phyloP scores from a whole-genome alignment of 768 basidiomycete species.

The Dioszegia hungarica region DNA sequence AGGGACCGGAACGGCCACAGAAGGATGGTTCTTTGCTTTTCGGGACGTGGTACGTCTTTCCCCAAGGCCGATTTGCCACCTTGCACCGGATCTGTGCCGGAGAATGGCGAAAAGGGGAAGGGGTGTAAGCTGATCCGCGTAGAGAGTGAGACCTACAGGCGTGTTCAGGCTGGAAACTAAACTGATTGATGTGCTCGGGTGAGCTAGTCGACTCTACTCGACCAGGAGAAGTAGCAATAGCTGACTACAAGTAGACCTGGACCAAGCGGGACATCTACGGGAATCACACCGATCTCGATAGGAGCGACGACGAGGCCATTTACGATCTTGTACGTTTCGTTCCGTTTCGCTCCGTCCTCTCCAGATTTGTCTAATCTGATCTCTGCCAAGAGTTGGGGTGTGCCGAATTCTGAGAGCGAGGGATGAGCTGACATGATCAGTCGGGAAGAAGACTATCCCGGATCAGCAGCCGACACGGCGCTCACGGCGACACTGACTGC shows the following conservation, averaged over 20 bases:
- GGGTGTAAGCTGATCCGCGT: neutral
- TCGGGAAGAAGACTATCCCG: neutral
- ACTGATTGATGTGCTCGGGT: slow-evolving; percentile 5
- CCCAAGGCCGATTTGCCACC: too few species aligned
- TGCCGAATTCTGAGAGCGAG: neutral
- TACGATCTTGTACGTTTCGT: neutral
- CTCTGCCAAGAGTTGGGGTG: too few species aligned
- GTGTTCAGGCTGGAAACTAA: neutral
- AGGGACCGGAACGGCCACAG: too few species aligned
- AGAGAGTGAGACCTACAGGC: slow-evolving; percentile 2
- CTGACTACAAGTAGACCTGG: slow-evolving; percentile 4
- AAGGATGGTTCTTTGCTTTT: slow-evolving; percentile 1
- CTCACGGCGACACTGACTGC: neutral
- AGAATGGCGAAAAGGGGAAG: too few species aligned
- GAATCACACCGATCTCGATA: neutral
- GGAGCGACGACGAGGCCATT: neutral
- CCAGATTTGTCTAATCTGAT: too few species aligned
- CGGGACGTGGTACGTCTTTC: slow-evolving; percentile 3
- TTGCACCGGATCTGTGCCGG: too few species aligned
- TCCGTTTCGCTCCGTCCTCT: too few species aligned
- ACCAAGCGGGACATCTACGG: slow-evolving; percentile 1
- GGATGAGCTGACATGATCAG: neutral
- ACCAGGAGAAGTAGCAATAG: neutral
- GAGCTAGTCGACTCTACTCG: neutral
- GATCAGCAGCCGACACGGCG: neutral